A percentile compares a stretch with the other conserved stretches of the same genome.
phyloP scores from a whole-genome alignment of 192 early-diverging fungal species.

The Backusella liffmaniae region DNA sequence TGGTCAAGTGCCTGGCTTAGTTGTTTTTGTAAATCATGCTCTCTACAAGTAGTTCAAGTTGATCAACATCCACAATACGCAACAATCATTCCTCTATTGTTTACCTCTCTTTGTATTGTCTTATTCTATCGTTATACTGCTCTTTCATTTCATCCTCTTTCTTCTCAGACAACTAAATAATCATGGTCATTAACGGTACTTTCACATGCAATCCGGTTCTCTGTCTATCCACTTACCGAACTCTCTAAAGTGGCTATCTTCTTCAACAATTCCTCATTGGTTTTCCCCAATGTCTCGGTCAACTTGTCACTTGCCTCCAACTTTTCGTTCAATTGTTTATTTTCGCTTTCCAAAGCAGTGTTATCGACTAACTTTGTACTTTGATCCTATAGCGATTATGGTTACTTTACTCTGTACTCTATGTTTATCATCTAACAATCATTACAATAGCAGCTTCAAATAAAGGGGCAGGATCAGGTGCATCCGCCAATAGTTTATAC shows the following conservation, averaged over 20 bases:
- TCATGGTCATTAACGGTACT: not conserved
- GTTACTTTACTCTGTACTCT: not conserved
- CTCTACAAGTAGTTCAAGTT: conserved; percentile 41
- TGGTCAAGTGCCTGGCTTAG: conserved; percentile 78
- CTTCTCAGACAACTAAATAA: conserved; percentile 50
- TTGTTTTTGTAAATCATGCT: conserved; percentile 80
- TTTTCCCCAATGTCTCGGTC: conserved; percentile 46
- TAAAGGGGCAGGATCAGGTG: conserved; percentile 80
- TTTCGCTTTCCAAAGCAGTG: conserved; percentile 51
- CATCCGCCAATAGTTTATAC: conserved; percentile 78
- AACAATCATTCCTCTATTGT: not conserved
- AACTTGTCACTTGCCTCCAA: conserved; percentile 44
- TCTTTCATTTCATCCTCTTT: conserved; percentile 74
- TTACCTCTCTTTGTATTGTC: conserved; percentile 77
- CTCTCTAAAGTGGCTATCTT: conserved; percentile 60
- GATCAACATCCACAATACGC: not conserved
- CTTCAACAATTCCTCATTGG: conserved; percentile 49
- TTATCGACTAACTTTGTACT: conserved; percentile 46
- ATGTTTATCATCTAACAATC: not conserved
- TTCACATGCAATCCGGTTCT: not conserved
- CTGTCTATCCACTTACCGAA: conserved; percentile 29
- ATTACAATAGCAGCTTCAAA: conserved; percentile 58
- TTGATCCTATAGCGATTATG: conserved; percentile 43
- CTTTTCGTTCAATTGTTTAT: conserved; percentile 53
- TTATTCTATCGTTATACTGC: conserved; percentile 78